A percentile compares a stretch with the other conserved stretches of the same genome.
phyloP scores from a whole-genome alignment of 805 yeast genomes.

The Lachancea mirantina region DNA sequence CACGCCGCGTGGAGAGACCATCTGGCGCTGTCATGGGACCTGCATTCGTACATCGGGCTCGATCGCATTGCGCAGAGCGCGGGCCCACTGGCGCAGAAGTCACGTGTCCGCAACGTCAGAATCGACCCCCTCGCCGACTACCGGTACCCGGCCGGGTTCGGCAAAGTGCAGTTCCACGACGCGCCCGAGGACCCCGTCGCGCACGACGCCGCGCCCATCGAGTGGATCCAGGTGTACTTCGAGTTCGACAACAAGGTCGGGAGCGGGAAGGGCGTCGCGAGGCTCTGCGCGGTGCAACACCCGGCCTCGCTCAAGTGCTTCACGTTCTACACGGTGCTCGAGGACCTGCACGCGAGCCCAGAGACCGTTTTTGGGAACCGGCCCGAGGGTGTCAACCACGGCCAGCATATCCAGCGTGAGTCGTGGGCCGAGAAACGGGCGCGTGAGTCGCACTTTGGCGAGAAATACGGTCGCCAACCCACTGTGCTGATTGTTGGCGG shows the following conservation, averaged over 20 bases:
- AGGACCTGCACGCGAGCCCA: conserved; percentile 29
- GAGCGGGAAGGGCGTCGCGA: conserved; percentile 29
- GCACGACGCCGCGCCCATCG: conserved; percentile 21
- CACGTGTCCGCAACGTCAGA: conserved; percentile 24
- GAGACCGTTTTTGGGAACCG: conserved; percentile 31
- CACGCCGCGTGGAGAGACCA: conserved; percentile 37
- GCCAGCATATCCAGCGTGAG: conserved; percentile 32
- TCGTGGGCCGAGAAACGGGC: conserved; percentile 35
- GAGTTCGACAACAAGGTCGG: conserved; percentile 31
- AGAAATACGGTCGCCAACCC: conserved; percentile 34
- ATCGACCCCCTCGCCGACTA: conserved; percentile 29
- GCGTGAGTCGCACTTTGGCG: conserved; percentile 28
- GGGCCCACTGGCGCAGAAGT: conserved; percentile 11
- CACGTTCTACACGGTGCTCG: conserved; percentile 31
- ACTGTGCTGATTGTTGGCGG: conserved; percentile 41
- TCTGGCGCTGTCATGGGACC: conserved; percentile 29
- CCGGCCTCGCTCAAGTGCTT: conserved; percentile 30
- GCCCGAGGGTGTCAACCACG: conserved; percentile 35
- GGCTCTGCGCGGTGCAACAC: conserved; percentile 28
- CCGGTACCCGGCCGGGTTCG: conserved; percentile 28
- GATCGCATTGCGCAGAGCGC: conserved; percentile 22
- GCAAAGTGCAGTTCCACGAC: conserved; percentile 25
- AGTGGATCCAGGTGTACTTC: conserved; percentile 32
- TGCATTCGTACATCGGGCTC: conserved; percentile 30
- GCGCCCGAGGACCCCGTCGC: conserved; percentile 9